Conservation (phyloP, 1,284 basidiomycete species). For the Anthracocystis panici-leucophaei region DNA sequence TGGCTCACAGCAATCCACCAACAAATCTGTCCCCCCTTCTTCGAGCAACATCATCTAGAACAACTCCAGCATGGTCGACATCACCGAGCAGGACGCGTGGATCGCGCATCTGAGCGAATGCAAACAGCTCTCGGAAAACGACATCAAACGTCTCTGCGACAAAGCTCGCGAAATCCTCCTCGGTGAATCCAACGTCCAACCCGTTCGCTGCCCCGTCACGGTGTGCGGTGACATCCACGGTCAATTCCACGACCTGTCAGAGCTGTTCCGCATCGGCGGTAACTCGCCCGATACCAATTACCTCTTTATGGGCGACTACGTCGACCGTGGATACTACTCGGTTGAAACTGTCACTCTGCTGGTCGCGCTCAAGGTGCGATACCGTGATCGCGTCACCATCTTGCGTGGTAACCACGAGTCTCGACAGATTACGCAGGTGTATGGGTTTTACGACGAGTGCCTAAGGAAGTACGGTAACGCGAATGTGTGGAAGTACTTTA, state of each 20-base stretch:
- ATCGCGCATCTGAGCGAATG: constrained; percentile 97
- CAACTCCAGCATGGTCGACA: constrained; percentile 61
- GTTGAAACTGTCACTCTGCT: constrained; percentile 99
- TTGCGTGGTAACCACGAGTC: constrained; percentile 98
- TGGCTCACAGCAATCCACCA: neutral
- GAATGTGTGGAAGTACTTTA: constrained; percentile 99
- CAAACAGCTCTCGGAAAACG: constrained; percentile 94
- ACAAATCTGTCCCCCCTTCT: neutral
- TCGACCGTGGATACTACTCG: constrained; percentile 98
- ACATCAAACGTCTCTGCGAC: constrained; percentile 98
- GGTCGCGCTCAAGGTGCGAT: constrained; percentile 96
- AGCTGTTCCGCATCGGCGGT: constrained; percentile 98
- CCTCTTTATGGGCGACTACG: constrained; percentile 99
- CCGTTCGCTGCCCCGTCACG: constrained; percentile 83
- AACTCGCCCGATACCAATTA: constrained; percentile 99
- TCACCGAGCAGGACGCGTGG: constrained; percentile 75
- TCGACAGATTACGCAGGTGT: constrained; percentile 99
- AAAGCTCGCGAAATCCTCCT: constrained; percentile 98
- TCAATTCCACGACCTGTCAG: constrained; percentile 95
- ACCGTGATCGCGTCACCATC: constrained; percentile 98
- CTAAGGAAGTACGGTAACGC: constrained; percentile 99
- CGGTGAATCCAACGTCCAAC: constrained; percentile 77
- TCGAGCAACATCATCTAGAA: neutral
- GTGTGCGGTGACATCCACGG: constrained; percentile 86
- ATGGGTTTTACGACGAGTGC: constrained; percentile 99